A percentile compares a stretch with the other conserved stretches of the same genome.
Evolutionary conservation across 2,329 filamentous ascomycete genomes (phyloP).

Genomic region (Diaporthe destruens): DNA sequence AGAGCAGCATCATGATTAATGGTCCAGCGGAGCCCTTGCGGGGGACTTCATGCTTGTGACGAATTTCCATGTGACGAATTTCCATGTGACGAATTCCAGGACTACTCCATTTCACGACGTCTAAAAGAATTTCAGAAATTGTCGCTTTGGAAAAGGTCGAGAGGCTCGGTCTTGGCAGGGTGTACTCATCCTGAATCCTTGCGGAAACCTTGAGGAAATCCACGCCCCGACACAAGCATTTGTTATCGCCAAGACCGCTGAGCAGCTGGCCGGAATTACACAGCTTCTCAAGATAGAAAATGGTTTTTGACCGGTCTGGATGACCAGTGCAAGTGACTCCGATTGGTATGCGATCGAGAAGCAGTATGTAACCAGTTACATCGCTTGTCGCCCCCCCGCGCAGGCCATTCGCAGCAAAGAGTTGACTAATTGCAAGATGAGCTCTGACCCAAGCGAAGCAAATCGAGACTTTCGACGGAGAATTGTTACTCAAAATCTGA

Average conservation of each 20-base stretch:
- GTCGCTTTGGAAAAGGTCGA: not conserved
- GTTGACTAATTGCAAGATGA: not conserved
- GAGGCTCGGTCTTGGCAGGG: not conserved
- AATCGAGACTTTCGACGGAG: not conserved
- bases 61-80: no score
- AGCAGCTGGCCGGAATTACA: not conserved
- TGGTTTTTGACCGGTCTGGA: not conserved
- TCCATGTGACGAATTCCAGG: no score
- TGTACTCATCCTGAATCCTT: not conserved
- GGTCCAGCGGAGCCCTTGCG: rapidly evolving
- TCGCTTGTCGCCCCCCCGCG: not conserved
- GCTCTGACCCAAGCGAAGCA: not conserved
- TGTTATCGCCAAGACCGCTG: no score
- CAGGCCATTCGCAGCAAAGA: not conserved
- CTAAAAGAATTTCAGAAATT: not conserved
- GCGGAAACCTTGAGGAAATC: not conserved
- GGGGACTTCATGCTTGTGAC: no score
- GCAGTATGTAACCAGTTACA: not conserved
- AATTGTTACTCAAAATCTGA: not conserved
- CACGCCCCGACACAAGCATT: not conserved
- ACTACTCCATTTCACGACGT: no score
- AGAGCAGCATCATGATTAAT: not conserved
- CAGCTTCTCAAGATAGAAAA: not conserved
- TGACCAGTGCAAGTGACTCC: not conserved
- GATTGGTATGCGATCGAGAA: not conserved